Evolutionary conservation across 2,329 filamentous ascomycete genomes (phyloP).

Genomic region (Westerdykella sp.): DNA sequence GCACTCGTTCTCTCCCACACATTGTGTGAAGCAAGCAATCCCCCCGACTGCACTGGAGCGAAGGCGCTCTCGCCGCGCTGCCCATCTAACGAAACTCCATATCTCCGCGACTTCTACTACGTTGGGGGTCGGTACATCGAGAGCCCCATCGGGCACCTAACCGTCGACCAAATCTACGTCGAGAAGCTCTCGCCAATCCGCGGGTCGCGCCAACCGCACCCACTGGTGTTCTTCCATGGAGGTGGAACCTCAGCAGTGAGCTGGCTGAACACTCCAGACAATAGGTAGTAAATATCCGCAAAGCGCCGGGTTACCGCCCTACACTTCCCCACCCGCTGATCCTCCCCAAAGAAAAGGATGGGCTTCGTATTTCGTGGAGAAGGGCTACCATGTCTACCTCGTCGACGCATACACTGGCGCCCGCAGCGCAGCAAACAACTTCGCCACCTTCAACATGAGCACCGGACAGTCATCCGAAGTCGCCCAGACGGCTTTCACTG

Average conservation of each 20-base stretch:
- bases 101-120: slow-evolving; percentile 20
- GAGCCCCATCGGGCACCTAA: slow-evolving; percentile 14
- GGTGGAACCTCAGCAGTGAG: slow-evolving; percentile 14
- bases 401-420: slow-evolving; percentile 9
- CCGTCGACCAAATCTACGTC: slow-evolving; percentile 17
- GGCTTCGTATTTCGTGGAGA: slow-evolving; percentile 15
- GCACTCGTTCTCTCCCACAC: too few species aligned
- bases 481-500: slow-evolving; percentile 4
- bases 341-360: slow-evolving; percentile 9
- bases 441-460: neutral
- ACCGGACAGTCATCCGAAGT: slow-evolving; percentile 1
- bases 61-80: slow-evolving; percentile 8
- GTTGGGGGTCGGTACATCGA: slow-evolving; percentile 21
- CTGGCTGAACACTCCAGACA: slow-evolving; percentile 10
- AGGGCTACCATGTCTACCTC: slow-evolving; percentile 19
- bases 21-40: too few species aligned
- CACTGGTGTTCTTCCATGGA: slow-evolving; percentile 19
- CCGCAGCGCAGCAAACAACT: slow-evolving; percentile 4
- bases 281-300: neutral
- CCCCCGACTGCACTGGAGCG: too few species aligned
- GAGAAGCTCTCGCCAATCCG: slow-evolving; percentile 15
- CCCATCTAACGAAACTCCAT: slow-evolving; percentile 15
- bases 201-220: slow-evolving; percentile 11
- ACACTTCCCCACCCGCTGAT: neutral
- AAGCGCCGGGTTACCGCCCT: too few species aligned